Evolutionary conservation across 768 basidiomycete genomes (phyloP), one percentile per base, ranked within the genome.

Genomic region (Tricholoma furcatifolium): DNA sequence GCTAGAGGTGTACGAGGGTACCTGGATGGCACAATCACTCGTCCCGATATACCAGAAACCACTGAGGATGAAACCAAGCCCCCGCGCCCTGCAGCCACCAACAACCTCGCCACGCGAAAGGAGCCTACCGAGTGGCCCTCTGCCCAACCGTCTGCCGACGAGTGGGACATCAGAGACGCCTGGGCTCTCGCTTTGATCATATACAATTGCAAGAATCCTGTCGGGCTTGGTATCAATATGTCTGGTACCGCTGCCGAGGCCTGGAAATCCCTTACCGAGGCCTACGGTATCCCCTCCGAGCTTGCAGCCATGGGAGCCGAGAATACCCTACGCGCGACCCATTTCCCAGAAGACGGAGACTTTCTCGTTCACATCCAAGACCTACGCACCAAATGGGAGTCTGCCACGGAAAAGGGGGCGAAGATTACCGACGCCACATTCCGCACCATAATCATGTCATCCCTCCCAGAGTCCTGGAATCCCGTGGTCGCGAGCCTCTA

Each of bases 171-270:
- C n/a, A n/a, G n/a, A n/a, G n/a, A n/a, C n/a, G n/a, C n/a, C n/a
- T n/a, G n/a, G n/a, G n/a, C n/a, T 6, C 47, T 47, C 2, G 40
- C 50, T 1, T 47, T 59, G 1, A 51, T 66, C 32, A 41, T 57
- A 4, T 48, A 58, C n/a, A 66, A 66, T 40, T 53, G 57, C 43
- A 64, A 63, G 21, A 60, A 66, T 30, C 54, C n/a, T n/a, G n/a
- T n/a, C n/a, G n/a, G n/a, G n/a, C n/a, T n/a, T n/a, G n/a, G n/a
- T n/a, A n/a, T n/a, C 62, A 55, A 59, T 12, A 51, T 54, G 5
- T 54, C 56, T 31, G 64, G 64, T 0, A 59, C 50, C 0, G 62
- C 65, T 0, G 51, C 58, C 1, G 58, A 63, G 15, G 59, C 61
- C 2, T 62, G 59, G 61, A 39, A 39, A 20, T 54, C 54, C 3